Evolutionary conservation across 495 filamentous ascomycete genomes (phyloP), one percentile per base, ranked within the genome.

Genomic region (Penicillium coprophilum): DNA sequence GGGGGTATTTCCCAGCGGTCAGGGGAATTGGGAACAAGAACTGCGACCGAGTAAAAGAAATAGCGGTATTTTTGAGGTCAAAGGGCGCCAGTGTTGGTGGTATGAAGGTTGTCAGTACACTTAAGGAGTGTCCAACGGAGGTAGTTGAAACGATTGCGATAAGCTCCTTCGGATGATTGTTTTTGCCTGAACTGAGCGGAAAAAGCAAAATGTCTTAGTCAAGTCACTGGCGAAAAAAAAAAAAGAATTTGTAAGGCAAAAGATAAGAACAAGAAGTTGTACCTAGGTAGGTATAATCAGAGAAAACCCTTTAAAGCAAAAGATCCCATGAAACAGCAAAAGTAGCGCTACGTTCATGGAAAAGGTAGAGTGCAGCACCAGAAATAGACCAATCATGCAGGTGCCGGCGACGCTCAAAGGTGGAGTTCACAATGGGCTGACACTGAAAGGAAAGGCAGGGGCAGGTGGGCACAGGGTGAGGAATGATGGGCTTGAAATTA

Each of bases 1-100:
- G 34, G 28, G 46, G 52, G 27, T 53, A 30, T 48, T 75, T 71
- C 75, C 76, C 76, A 78, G 76, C 76, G 73, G 76, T 76, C 72
- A 68, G 73, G 74, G 76, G 59, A 72, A 56, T 55, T 27, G 51
- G 34, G 20, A 51, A 30, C 41, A 54, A 41, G 17, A 1, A 10
- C 10, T 40, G 21, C 19, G 20, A 11, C 39, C 45, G 53, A 13
- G 30, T 20, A 43, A 39, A 56, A 45, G 50, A 41, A 28, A 27
- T 15, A 54, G 12, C 48, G 17, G 12, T 39, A 20, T 36, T 41
- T 15, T 61, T 55, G 21, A 40, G 43, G 38, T 50, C 36, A 27
- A 50, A 47, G 39, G 43, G 44, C 24, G 43, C 39, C 31, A 50
- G 44, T 21, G 30, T 36, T 21, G 31, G 28, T 47, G 28, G 43